Percentiles rank a stretch among this genome's conserved stretches.
Conservation (phyloP, 2,329 filamentous ascomycete genomes). For the Emergomyces pasteurianus region DNA sequence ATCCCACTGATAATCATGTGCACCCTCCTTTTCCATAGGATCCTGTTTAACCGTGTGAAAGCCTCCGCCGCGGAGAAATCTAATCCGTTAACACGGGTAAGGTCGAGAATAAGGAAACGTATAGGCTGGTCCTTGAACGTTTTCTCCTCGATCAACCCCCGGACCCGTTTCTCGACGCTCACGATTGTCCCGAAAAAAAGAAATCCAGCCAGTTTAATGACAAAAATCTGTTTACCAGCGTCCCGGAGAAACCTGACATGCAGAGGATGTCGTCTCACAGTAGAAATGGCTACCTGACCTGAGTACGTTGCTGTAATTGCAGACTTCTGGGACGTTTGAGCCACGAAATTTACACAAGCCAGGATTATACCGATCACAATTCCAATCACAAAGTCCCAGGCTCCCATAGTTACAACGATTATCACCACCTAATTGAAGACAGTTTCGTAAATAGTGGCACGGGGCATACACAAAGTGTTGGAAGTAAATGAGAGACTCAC, state of each 20-base stretch:
- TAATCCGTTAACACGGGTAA: slow-evolving; percentile 78
- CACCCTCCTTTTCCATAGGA: slow-evolving; percentile 66
- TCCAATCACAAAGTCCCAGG: slow-evolving; percentile 90
- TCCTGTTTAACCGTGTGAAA: slow-evolving; percentile 80
- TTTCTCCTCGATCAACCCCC: slow-evolving; percentile 69
- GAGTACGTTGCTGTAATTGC: slow-evolving; percentile 85
- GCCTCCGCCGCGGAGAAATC: slow-evolving; percentile 96
- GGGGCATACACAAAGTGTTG: neutral
- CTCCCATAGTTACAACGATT: slow-evolving; percentile 91
- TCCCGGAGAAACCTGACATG: slow-evolving; percentile 78
- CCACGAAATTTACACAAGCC: slow-evolving; percentile 80
- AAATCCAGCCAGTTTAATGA: slow-evolving; percentile 85
- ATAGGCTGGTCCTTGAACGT: slow-evolving; percentile 68
- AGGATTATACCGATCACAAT: slow-evolving; percentile 86
- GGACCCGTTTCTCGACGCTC: slow-evolving; percentile 80
- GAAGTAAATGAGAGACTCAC: slow-evolving; percentile 34
- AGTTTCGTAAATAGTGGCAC: neutral
- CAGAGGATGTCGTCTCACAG: slow-evolving; percentile 78
- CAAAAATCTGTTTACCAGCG: slow-evolving; percentile 75
- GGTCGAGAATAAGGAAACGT: slow-evolving; percentile 78
- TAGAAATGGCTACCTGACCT: slow-evolving; percentile 79
- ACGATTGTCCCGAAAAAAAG: slow-evolving; percentile 99
- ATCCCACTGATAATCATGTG: slow-evolving; percentile 75
- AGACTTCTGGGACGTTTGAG: slow-evolving; percentile 81
- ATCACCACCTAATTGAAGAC: slow-evolving; percentile 49